A percentile compares a stretch with the other conserved stretches of the same genome.
These are phyloP conservation scores for Plasmodium gonderi DNA, from an alignment of 169 alveolate genomes.

Conservation along the genomic window DNA sequence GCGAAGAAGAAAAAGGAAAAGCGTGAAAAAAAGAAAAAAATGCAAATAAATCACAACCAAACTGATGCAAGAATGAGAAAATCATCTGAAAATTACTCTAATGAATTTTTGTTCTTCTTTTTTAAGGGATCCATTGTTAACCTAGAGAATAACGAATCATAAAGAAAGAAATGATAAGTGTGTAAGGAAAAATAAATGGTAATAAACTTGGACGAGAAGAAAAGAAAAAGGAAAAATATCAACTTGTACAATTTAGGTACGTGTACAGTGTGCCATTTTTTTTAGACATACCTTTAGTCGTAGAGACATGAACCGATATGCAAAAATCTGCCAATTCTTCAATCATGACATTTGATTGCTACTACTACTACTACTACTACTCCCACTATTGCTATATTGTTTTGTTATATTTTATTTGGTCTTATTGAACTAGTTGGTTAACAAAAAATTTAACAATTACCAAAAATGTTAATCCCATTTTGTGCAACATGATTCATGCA, in stretches of 20 bases:
- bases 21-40: background rate
- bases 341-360: background rate
- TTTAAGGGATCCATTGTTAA: conserved; percentile 2
- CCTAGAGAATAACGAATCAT: background rate
- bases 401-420: no score
- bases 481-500: background rate
- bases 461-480: background rate
- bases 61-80: background rate
- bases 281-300: background rate
- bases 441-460: no score
- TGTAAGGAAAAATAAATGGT: background rate
- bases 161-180: background rate
- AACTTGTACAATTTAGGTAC: background rate
- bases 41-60: background rate
- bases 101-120: conserved; percentile 1
- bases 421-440: no score
- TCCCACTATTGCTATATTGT: no score
- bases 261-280: background rate
- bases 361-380: background rate
- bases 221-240: background rate
- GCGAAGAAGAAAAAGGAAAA: background rate
- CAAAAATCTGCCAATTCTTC: background rate
- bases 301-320: background rate
- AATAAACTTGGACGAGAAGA: background rate
- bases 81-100: conserved; percentile 7